Evolutionary conservation across 176 grass and related monocot species (phyloP), one percentile per base, ranked within the genome.

Genomic region (Cocos nucifera): DNA sequence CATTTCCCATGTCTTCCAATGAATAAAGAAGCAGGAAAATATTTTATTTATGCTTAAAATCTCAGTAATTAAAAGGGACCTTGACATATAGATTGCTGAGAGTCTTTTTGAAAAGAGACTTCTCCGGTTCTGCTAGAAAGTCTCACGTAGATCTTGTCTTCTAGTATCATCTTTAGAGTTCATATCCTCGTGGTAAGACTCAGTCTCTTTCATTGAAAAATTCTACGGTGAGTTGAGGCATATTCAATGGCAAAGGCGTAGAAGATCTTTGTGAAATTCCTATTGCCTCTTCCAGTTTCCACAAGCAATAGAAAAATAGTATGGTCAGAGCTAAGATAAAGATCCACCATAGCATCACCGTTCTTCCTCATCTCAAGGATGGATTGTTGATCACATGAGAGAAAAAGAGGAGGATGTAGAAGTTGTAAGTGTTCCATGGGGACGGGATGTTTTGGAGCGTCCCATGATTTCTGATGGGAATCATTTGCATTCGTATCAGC

Each of bases 181-280:
- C 29, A 32, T 61, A 26, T n/a, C 5, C 14, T 17, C 5, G 25
- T 6, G 24, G 21, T 17, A 12, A 21, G 15, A 62, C n/a, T 19
- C 8, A 22, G 27, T 63, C 60, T 29, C 32, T 63, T 63, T 63
- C 60, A 63, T 48, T 26, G 30, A 9, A 26, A 50, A 22, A 51
- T 17, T 24, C 8, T 44, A 44, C 25, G 10, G 19, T 6, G 44
- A 50, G 15, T 64, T 22, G 14, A 19, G 6, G 15, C 15, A n/a
- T 14, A 22, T 64, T 5, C 21, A 49, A 64, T 64, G 8, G 19
- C 12, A 55, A 55, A 35, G 7, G 15, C 51, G 20, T 44, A 12
- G 35, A 44, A 44, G 35, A 44, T 14, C 35, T 12, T 50, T 22
- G 62, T 25, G 62, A 44, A 51, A 50, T 64, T 50, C 20, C 22